phyloP scores from a whole-genome alignment of 805 yeast species.

The Cephaloascus fragrans region DNA sequence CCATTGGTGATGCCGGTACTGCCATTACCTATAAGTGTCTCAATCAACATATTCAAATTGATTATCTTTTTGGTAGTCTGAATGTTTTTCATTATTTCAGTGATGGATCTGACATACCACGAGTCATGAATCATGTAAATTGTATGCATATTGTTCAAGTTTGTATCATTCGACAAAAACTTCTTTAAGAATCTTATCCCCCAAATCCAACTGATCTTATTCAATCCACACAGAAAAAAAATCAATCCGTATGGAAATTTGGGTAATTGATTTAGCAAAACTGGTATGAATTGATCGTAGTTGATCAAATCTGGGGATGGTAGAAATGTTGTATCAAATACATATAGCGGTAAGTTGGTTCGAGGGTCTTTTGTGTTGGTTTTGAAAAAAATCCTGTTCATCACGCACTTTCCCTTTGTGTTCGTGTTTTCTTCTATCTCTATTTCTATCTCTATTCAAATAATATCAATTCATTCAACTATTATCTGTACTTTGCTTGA shows the following conservation, averaged over 20 bases:
- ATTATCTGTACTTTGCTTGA: too few species aligned
- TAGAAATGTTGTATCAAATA: conserved; percentile 74
- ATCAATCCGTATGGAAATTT: conserved; percentile 53
- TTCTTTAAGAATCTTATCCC: conserved; percentile 44
- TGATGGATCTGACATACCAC: conserved; percentile 76
- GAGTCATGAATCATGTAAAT: conserved; percentile 81
- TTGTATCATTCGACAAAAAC: conserved; percentile 46
- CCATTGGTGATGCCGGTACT: too few species aligned
- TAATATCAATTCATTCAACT: too few species aligned
- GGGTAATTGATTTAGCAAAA: conserved; percentile 51
- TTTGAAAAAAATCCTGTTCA: conserved; percentile 43
- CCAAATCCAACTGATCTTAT: conserved; percentile 58
- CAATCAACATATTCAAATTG: conserved; percentile 7
- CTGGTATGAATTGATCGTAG: conserved; percentile 45
- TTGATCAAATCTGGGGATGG: conserved; percentile 44
- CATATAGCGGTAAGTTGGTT: conserved; percentile 61
- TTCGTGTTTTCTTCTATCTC: too few species aligned
- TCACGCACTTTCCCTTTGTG: conserved; percentile 5
- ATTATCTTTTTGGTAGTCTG: conserved; percentile 34
- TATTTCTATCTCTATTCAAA: too few species aligned
- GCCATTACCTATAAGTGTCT: conserved; percentile 1
- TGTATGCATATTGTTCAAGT: conserved; percentile 38
- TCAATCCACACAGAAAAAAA: conserved; percentile 75
- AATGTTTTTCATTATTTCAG: conserved; percentile 61
- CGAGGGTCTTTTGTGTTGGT: conserved; percentile 58